These are phyloP conservation scores for Lentinula boryana DNA, from an alignment of 768 basidiomycete genomes.

Conservation along the genomic window DNA sequence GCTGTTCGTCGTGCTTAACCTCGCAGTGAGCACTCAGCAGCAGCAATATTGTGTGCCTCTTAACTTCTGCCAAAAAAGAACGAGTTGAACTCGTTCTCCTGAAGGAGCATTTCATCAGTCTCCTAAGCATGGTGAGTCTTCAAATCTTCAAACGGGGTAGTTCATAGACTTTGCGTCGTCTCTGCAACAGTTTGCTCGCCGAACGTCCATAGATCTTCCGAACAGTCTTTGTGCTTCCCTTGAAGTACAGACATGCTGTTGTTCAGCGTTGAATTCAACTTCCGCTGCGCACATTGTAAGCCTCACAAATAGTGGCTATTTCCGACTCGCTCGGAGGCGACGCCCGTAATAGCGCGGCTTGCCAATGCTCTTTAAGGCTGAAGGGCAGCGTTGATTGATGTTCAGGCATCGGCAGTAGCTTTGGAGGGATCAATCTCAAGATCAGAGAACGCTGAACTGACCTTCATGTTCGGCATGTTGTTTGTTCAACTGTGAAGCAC, in stretches of 20 bases:
- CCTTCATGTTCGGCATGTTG: slow-evolving; percentile 57
- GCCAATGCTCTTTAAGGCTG: slow-evolving; percentile 42
- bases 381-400: slow-evolving; percentile 44
- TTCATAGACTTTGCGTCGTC: slow-evolving; percentile 41
- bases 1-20: slow-evolving; percentile 32
- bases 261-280: slow-evolving; percentile 40
- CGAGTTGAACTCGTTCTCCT: slow-evolving; percentile 44
- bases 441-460: slow-evolving; percentile 36
- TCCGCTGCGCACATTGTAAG: slow-evolving; percentile 32
- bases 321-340: slow-evolving; percentile 27
- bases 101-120: slow-evolving; percentile 32
- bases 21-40: slow-evolving; percentile 41
- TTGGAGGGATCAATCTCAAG: slow-evolving; percentile 38
- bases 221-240: slow-evolving; percentile 33
- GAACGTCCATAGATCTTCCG: slow-evolving; percentile 30
- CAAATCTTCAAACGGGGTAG: slow-evolving; percentile 39
- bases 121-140: slow-evolving; percentile 43
- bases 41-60: slow-evolving; percentile 48
- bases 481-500: slow-evolving; percentile 51
- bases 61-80: slow-evolving; percentile 50
- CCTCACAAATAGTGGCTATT: slow-evolving; percentile 22
- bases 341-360: slow-evolving; percentile 43
- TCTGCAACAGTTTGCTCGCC: slow-evolving; percentile 31
- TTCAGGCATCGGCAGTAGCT: slow-evolving; percentile 29
- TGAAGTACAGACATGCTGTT: slow-evolving; percentile 31